Conservation (phyloP, 331 rosid genomes). For the Quercus lobata region DNA sequence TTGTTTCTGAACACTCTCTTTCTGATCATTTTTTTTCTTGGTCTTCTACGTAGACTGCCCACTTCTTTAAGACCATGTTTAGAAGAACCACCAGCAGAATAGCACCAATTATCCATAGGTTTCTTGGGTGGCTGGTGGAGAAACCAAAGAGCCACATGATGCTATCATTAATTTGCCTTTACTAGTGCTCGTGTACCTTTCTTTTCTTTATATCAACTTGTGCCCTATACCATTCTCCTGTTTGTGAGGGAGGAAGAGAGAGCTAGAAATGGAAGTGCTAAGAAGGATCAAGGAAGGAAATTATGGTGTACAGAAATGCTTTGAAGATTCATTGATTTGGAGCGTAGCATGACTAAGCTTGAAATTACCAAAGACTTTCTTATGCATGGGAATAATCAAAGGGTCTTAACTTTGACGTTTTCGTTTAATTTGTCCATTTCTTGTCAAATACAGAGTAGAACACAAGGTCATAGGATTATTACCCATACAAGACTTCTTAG, state of each 20-base stretch:
- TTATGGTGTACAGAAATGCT: neutral
- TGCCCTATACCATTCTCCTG: neutral
- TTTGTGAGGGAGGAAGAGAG: neutral
- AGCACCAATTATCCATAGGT: conserved; percentile 4
- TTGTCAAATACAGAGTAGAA: neutral
- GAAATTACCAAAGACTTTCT: neutral
- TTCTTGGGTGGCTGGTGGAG: neutral
- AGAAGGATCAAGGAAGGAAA: neutral
- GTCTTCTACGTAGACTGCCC: neutral
- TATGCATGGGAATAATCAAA: neutral
- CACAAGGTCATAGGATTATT: no score
- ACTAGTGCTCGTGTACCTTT: neutral
- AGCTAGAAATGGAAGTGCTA: neutral
- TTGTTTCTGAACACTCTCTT: neutral
- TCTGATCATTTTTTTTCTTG: neutral
- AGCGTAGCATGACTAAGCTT: neutral
- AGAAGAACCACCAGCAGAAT: conserved; percentile 1
- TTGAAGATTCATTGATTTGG: neutral
- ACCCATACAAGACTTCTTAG: no score
- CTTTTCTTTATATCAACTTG: neutral
- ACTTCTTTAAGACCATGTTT: neutral
- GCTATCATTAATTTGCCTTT: neutral
- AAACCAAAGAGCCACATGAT: conserved; percentile 13
- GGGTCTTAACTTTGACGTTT: neutral
- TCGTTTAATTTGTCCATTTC: neutral